phyloP scores from a whole-genome alignment of 306 rosid species.

The Cicer bijugum region DNA sequence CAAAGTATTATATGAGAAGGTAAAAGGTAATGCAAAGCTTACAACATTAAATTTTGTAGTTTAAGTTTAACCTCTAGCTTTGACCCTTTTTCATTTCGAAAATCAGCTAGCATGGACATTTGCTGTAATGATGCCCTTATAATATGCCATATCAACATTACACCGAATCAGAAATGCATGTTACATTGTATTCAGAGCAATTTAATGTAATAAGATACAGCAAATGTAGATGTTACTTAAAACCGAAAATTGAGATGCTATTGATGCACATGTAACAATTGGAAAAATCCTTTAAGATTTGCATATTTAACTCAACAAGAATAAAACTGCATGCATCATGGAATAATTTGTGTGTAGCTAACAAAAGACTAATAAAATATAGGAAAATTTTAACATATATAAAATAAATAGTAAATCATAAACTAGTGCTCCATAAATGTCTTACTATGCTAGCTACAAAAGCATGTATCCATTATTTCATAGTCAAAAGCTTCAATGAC shows the following conservation, averaged over 20 bases:
- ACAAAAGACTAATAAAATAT: not conserved
- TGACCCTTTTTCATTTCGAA: conserved; percentile 5
- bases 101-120: not conserved
- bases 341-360: conserved; percentile 30
- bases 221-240: conserved; percentile 25
- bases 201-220: conserved; percentile 18
- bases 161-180: conserved; percentile 1
- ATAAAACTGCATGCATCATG: conserved; percentile 21
- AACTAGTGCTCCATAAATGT: not conserved
- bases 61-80: conserved; percentile 30
- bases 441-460: conserved; percentile 24
- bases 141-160: conserved; percentile 11
- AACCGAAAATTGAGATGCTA: conserved; percentile 22
- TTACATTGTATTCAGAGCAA: not conserved
- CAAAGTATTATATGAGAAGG: conserved; percentile 20
- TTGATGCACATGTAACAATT: conserved; percentile 8
- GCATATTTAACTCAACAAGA: conserved; percentile 1
- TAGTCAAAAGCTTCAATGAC: not conserved
- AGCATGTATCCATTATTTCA: conserved; percentile 18
- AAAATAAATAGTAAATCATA: conserved; percentile 21
- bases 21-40: conserved; percentile 18
- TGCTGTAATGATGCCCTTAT: conserved; percentile 3
- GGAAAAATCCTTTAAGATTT: conserved; percentile 20
- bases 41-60: not conserved
- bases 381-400: not conserved